Base-by-base conservation (phyloP, 2,329 filamentous ascomycete species). In the Aureobasidium sp. region DNA sequence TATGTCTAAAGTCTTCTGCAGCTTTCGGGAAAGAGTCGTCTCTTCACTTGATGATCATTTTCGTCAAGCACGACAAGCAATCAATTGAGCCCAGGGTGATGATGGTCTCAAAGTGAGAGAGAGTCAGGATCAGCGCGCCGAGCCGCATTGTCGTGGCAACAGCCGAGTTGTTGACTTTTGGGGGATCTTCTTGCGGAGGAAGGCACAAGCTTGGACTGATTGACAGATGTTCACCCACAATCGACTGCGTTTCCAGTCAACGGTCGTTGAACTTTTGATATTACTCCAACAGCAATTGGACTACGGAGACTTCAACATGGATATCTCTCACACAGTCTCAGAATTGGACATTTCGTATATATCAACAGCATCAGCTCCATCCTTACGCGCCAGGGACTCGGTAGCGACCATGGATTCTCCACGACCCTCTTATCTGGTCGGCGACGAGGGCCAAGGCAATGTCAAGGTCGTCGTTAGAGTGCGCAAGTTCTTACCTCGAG, bases 391-490 rank as follows among this genome's bases (percentile, higher is more conserved):
- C 11, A 68, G 70, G 57, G 71, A 74, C 29, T 67, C 72, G 9
- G 64, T 58, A 25, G 55, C 67, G 9, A 58, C 67, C 45, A 70
- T 72, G 70, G 66, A 70, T 52, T 49, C 57, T 56, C 37, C 56
- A 62, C 65, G 56, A 66, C 70, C 51, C 25, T 49, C 57, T 6
- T 51, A 60, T 60, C n/a, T 36, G 29, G 5, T 45, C 8, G 34
- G 25, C 52, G 66, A 69, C n/a, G 72, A 73, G 58, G 78, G 78
- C 49, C 73, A 74, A 9, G 78, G 77, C 62, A 80, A 80, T 66
- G 78, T 81, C 68, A 81, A 81, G 70, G 78, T 81, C 57, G 78
- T 81, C 14, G 78, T 81, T 64, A 71, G 78, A 59, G 78, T 78
- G 64, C 70, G 78, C 63, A 78, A 76, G 57, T 80, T 80, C 67